These are phyloP conservation scores for Cryphonectria carpinicola DNA, from an alignment of 2,329 filamentous ascomycete species.

Conservation along the genomic window DNA sequence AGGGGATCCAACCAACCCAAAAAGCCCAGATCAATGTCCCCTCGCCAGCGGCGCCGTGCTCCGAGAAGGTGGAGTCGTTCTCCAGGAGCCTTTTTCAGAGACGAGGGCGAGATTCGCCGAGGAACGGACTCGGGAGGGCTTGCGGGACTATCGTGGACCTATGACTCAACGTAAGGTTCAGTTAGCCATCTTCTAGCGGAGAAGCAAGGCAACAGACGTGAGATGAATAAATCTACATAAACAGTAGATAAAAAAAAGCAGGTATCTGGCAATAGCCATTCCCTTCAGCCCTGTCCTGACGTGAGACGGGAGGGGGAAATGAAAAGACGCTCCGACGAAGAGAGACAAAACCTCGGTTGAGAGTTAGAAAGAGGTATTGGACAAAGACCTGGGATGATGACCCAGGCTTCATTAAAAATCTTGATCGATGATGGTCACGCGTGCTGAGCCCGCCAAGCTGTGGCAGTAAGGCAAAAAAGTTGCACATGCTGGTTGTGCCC, in stretches of 20 bases:
- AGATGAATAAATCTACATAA: background rate
- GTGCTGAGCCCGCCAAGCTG: background rate
- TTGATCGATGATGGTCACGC: background rate
- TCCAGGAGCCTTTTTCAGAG: background rate
- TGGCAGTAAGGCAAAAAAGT: background rate
- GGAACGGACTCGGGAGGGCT: background rate
- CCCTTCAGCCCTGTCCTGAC: background rate
- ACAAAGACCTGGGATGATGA: background rate
- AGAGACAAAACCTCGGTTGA: background rate
- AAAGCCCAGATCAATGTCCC: background rate
- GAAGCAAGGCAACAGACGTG: background rate
- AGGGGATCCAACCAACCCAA: background rate
- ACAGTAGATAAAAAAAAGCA: background rate
- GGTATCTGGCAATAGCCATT: background rate
- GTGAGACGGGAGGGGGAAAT: background rate
- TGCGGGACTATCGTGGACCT: background rate
- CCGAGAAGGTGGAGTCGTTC: background rate
- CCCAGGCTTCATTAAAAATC: background rate
- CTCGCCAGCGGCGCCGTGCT: background rate
- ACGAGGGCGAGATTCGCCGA: background rate
- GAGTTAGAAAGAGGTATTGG: background rate
- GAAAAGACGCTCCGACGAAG: background rate
- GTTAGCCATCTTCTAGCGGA: background rate
- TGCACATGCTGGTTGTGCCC: background rate
- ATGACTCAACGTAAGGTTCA: background rate